These are phyloP conservation scores for Kwoniella shandongensis DNA, from an alignment of 768 basidiomycete genomes.

Conservation along the genomic window DNA sequence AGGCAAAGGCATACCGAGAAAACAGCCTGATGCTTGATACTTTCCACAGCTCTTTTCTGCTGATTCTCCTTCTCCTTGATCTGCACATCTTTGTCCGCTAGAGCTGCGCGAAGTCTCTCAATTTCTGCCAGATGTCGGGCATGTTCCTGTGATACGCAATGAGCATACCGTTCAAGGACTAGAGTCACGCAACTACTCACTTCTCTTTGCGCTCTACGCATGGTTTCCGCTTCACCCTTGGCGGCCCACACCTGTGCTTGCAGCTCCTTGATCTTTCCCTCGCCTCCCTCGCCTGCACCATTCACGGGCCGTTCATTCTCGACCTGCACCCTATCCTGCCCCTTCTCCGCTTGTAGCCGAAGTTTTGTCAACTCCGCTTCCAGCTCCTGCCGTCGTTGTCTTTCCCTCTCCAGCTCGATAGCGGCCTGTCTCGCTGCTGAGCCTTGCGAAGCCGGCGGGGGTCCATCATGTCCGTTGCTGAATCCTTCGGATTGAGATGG, in stretches of 20 bases:
- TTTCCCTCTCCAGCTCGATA: constrained; percentile 36
- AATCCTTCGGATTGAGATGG: constrained; percentile 25
- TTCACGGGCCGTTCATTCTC: constrained; percentile 2
- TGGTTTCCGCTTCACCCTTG: constrained; percentile 36
- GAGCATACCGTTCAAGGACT: background rate
- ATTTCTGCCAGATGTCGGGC: constrained; percentile 25
- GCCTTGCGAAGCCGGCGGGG: constrained; percentile 37
- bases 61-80: constrained; percentile 31
- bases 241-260: constrained; percentile 36
- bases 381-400: constrained; percentile 11
- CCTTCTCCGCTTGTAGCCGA: background rate
- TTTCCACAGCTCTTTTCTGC: constrained; percentile 30
- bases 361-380: constrained; percentile 20
- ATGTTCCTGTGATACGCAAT: constrained; percentile 16
- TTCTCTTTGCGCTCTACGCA: constrained; percentile 32
- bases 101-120: constrained; percentile 20
- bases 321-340: constrained; percentile 4
- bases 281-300: constrained; percentile 10
- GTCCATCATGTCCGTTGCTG: background rate
- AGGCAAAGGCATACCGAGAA: constrained; percentile 30
- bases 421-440: constrained; percentile 26
- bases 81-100: constrained; percentile 31
- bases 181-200: constrained; percentile 15
- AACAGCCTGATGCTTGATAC: constrained; percentile 40
- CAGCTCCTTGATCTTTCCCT: constrained; percentile 21